Evolutionary conservation across 768 basidiomycete genomes (phyloP).

Genomic region (Tulasnella sp.): DNA sequence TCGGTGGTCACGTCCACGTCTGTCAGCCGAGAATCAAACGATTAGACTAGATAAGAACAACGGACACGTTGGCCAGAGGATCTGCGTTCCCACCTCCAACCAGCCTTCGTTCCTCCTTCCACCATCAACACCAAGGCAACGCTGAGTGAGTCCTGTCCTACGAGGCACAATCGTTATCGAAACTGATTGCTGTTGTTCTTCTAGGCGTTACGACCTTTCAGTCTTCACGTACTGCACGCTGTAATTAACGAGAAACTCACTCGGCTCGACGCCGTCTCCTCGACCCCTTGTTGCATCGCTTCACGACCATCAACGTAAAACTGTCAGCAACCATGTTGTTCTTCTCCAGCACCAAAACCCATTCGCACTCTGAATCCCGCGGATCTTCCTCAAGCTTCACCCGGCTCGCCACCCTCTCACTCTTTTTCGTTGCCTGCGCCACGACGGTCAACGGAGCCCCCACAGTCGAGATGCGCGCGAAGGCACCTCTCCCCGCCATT

Average conservation of each 20-base stretch:
- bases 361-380: background rate
- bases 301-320: background rate
- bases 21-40: conserved; percentile 8
- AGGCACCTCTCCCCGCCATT: background rate
- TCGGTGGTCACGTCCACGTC: background rate
- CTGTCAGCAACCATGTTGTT: background rate
- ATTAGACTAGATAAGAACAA: conserved; percentile 4
- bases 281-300: background rate
- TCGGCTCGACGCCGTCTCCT: background rate
- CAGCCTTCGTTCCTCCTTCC: background rate
- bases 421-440: background rate
- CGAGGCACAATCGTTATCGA: background rate
- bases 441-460: background rate
- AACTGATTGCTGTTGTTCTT: background rate
- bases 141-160: background rate
- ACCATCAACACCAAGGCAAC: conserved; percentile 10
- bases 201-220: conserved; percentile 3
- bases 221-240: background rate
- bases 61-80: background rate
- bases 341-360: background rate
- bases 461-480: background rate
- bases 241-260: background rate
- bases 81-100: background rate
- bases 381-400: background rate
- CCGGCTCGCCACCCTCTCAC: background rate